Conservation (phyloP, 768 basidiomycete species). For the Pleurotus sapidus region DNA sequence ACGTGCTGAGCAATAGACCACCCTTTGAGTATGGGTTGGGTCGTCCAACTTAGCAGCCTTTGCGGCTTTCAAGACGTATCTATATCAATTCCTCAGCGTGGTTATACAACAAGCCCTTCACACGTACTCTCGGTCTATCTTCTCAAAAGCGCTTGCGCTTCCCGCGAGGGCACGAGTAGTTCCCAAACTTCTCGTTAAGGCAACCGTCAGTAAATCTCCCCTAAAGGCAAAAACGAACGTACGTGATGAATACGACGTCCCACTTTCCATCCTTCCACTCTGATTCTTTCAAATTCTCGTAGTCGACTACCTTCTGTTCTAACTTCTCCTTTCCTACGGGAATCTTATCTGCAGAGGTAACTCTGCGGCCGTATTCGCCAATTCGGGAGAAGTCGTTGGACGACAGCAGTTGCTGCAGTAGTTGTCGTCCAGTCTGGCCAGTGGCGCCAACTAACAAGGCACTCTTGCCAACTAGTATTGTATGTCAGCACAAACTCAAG, state of each 20-base stretch:
- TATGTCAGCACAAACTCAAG: no score
- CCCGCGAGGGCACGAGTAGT: slow-evolving; percentile 63
- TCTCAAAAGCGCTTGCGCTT: slow-evolving; percentile 63
- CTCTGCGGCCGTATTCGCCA: slow-evolving; percentile 66
- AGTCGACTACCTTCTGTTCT: slow-evolving; percentile 64
- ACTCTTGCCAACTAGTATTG: slow-evolving; percentile 22
- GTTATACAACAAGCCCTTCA: neutral
- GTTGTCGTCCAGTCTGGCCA: slow-evolving; percentile 60
- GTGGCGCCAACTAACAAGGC: slow-evolving; percentile 79
- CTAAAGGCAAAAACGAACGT: slow-evolving; percentile 17
- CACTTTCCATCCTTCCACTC: slow-evolving; percentile 55
- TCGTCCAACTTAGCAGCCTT: slow-evolving; percentile 55
- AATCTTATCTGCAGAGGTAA: slow-evolving; percentile 43
- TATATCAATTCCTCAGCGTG: slow-evolving; percentile 16
- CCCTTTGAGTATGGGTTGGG: slow-evolving; percentile 44
- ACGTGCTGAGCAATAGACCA: slow-evolving; percentile 71
- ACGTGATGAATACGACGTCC: slow-evolving; percentile 78
- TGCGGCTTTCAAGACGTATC: slow-evolving; percentile 76
- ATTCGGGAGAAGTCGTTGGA: slow-evolving; percentile 55
- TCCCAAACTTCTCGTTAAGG: slow-evolving; percentile 43
- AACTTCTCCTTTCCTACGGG: slow-evolving; percentile 52
- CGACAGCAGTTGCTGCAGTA: slow-evolving; percentile 61
- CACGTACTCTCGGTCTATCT: slow-evolving; percentile 73
- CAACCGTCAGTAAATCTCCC: no score
- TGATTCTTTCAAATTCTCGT: slow-evolving; percentile 57